phyloP scores from a whole-genome alignment of 371 early-diverging fungal species.

The Mucor racemosus region DNA sequence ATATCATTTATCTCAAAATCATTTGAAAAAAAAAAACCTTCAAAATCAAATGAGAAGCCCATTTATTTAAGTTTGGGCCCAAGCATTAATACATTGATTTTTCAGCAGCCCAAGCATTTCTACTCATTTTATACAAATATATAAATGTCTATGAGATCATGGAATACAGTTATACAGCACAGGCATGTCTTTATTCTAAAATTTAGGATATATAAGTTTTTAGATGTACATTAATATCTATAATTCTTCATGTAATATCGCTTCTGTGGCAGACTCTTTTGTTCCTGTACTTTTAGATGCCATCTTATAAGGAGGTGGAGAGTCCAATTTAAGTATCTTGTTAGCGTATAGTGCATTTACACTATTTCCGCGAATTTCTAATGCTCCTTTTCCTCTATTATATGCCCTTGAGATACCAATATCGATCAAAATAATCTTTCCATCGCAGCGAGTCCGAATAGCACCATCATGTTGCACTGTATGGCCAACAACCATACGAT shows the following conservation, averaged over 20 bases:
- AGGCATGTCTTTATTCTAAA: no score
- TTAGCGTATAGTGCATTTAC: conserved; percentile 36
- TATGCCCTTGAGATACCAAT: conserved; percentile 76
- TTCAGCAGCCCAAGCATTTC: no score
- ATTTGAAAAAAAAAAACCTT: no score
- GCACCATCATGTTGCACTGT: conserved; percentile 70
- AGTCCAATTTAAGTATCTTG: conserved; percentile 16
- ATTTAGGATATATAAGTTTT: no score
- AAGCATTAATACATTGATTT: no score
- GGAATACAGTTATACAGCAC: no score
- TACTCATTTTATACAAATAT: no score
- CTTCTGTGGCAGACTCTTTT: neutral
- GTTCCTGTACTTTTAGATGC: no score
- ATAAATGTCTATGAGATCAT: no score
- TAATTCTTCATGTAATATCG: neutral
- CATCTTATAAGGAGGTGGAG: conserved; percentile 18
- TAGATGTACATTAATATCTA: neutral
- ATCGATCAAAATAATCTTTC: conserved; percentile 72
- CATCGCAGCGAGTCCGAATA: conserved; percentile 68
- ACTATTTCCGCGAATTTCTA: conserved; percentile 58
- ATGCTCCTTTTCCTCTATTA: conserved; percentile 63
- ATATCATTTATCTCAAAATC: no score
- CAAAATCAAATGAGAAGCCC: no score
- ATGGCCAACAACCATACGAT: conserved; percentile 81
- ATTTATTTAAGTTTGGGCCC: no score